Evolutionary conservation across 305 asterid species (phyloP), one percentile per base, ranked within the genome.

Genomic region (Plantago rigida): DNA sequence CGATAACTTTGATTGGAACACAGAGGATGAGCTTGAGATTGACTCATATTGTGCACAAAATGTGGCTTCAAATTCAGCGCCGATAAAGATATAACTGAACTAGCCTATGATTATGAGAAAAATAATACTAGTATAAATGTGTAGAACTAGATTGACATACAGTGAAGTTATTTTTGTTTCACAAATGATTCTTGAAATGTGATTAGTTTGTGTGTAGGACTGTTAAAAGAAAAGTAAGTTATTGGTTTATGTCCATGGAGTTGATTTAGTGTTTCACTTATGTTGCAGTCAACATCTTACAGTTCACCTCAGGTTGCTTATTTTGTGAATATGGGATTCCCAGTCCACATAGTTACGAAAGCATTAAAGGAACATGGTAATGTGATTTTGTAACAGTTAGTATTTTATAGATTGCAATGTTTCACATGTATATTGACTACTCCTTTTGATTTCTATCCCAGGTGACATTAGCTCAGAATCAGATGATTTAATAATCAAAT

Each of bases 11-110:
- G 39, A 24, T 24, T 51, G 56, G 56, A 51, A 22, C 36, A 51
- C 56, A 22, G 56, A 51, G 0, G 56, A 51, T 51, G 56, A 51
- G 14, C 39, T 51, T 9, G 56, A 51, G 39, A 51, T 51, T 5
- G 39, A 51, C 41, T 34, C 41, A 34, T 6, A 34, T 4, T 4
- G 9, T 6, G 0, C 0, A 34, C 41, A 34, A 1, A 51, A 22
- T 11, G 13, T 50, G 55, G 56, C 36, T 9, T 51, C 26, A 7
- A 3, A 34, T 51, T 24, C 56, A 34, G 9, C 41, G 5, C 9
- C 41, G 41, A 9, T 34, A 34, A 34, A 34, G 7, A 34, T 34
- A 34, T 34, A 29, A 29, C 34, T 29, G 34, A 4, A 29, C 34
- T 29, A 29, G 5, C 34, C 34, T 29, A 29, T 3, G 34, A 0